Evolutionary conservation across 2,329 filamentous ascomycete genomes (phyloP), one percentile per base, ranked within the genome.

Genomic region (Xylariales sp.): DNA sequence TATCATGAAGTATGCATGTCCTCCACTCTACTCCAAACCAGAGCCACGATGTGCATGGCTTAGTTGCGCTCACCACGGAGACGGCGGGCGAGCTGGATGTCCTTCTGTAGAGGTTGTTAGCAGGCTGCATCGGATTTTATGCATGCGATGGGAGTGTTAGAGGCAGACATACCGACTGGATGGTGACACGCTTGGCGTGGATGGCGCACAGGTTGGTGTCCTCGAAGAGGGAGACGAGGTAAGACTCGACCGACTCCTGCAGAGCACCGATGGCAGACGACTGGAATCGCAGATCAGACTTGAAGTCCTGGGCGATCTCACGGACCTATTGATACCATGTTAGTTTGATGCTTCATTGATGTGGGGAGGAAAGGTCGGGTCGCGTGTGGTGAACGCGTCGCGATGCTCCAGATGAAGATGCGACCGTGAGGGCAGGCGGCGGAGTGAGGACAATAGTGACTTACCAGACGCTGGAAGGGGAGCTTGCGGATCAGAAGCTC

Each of bases 151-250:
- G 36, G 7, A 12, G 9, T n/a, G 20, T 31, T 32, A 22, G n/a
- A 33, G 20, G 39, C 4, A 34, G 47, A 66, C 67, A 56, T 58
- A 71, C 64, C 54, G 83, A 84, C 71, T 91, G 91, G 71, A 97
- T 97, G 62, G 91, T 97, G 63, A 97, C 93, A 75, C 93, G 89
- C 83, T 97, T 97, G 72, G 93, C 91, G 74, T 97, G 93, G 69
- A 97, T 95, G 63, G 93, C 91, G 74, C 91, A 97, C 40, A 95
- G 75, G 77, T 97, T 97, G 73, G 91, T 96, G 66, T 97, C 91
- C 72, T 97, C 90, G 60, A 97, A 97, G 52, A 97, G 84, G 32
- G 90, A 95, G 70, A 97, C 90, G 60, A 98, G 86, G 74, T 96
- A 97, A 3, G 93, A 95, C 78, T 98, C 93, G 53, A 95, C 90